Evolutionary conservation across 805 yeast species (phyloP).

Genomic region (Starmerella bombicola): DNA sequence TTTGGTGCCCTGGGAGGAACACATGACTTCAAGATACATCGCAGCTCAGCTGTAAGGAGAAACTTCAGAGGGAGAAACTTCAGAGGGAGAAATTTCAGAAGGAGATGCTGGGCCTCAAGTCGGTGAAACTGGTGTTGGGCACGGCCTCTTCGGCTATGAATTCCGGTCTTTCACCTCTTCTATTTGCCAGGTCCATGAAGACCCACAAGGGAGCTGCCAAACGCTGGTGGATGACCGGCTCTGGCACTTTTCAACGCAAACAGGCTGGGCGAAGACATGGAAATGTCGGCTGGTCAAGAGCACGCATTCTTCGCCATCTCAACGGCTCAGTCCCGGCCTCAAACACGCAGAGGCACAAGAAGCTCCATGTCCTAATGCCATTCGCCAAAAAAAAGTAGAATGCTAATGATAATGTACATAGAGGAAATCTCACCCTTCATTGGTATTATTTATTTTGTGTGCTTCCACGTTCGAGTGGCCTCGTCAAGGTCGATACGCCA

Average conservation of each 20-base stretch:
- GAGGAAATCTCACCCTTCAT: not conserved
- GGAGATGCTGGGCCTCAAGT: no score
- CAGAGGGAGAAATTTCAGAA: no score
- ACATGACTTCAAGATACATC: no score
- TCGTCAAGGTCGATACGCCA: constrained; percentile 19
- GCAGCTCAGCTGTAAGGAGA: no score
- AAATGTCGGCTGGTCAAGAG: constrained; percentile 72
- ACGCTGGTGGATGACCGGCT: constrained; percentile 63
- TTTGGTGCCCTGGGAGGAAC: no score
- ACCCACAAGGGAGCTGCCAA: constrained; percentile 81
- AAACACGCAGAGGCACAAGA: constrained; percentile 27
- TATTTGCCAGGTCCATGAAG: constrained; percentile 29
- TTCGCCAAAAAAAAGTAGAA: constrained; percentile 14
- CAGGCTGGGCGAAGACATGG: constrained; percentile 87
- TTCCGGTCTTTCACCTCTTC: not conserved
- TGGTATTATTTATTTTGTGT: not conserved
- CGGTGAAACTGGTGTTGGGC: no score
- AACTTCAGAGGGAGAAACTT: no score
- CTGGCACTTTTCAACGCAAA: constrained; percentile 52
- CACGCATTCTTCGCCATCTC: constrained; percentile 39
- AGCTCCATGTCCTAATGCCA: constrained; percentile 21
- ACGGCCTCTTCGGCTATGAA: no score
- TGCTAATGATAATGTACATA: no score
- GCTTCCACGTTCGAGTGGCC: constrained; percentile 15
- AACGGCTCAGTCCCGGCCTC: constrained; percentile 48